Conservation (phyloP, 2,329 filamentous ascomycete species). For the Clonostachys rhizophaga region DNA sequence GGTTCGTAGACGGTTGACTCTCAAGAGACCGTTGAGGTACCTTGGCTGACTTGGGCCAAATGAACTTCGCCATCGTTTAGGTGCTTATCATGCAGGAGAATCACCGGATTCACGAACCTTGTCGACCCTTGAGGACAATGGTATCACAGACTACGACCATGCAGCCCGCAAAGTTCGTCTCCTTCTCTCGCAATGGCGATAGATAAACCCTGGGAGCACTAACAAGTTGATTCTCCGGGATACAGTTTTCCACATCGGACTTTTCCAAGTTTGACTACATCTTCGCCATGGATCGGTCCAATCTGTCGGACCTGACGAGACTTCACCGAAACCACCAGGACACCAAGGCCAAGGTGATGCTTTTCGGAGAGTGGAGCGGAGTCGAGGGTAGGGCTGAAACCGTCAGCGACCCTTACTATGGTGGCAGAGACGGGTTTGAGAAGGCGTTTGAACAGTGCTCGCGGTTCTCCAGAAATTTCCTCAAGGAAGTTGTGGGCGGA, state of each 20-base stretch:
- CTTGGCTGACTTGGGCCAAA: background rate
- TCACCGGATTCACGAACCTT: conserved; percentile 80
- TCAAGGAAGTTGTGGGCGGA: conserved; percentile 47
- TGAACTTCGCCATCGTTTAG: conserved; percentile 24
- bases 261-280: conserved; percentile 89
- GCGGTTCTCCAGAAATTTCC: conserved; percentile 72
- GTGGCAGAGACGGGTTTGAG: conserved; percentile 75
- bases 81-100: conserved; percentile 76
- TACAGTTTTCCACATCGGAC: conserved; percentile 52
- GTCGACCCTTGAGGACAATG: conserved; percentile 67
- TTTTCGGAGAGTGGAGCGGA: conserved; percentile 82
- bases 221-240: no score
- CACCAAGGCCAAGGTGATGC: conserved; percentile 61
- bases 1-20: conserved; percentile 24
- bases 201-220: background rate
- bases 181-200: background rate
- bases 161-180: conserved; percentile 64
- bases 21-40: background rate
- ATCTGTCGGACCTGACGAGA: conserved; percentile 66
- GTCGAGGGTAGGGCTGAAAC: conserved; percentile 58
- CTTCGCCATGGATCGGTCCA: conserved; percentile 87
- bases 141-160: conserved; percentile 74
- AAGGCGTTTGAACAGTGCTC: conserved; percentile 80
- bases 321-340: conserved; percentile 54
- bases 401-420: conserved; percentile 89